Conservation (phyloP, 2,329 filamentous ascomycete genomes). For the Seiridium cupressi region DNA sequence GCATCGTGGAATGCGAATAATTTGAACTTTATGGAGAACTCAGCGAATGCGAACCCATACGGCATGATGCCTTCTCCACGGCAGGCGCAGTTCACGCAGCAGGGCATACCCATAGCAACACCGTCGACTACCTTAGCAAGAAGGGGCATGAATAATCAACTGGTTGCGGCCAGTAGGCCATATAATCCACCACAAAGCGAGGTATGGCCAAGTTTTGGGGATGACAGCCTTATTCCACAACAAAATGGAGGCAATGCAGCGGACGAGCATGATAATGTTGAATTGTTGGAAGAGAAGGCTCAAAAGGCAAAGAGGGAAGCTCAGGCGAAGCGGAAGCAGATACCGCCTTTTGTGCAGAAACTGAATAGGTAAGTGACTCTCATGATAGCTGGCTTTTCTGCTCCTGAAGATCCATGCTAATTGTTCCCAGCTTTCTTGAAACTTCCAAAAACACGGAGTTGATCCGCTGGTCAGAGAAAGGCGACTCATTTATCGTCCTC, state of each 20-base stretch:
- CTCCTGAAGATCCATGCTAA: neutral
- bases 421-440: conserved; percentile 76
- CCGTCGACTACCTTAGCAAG: conserved; percentile 52
- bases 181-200: conserved; percentile 28
- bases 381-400: neutral
- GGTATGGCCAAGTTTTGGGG: conserved; percentile 37
- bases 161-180: conserved; percentile 35
- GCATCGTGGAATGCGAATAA: conserved; percentile 51
- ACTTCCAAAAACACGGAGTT: conserved; percentile 89
- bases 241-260: conserved; percentile 30
- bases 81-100: conserved; percentile 27
- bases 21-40: conserved; percentile 29
- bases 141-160: conserved; percentile 47
- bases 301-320: conserved; percentile 82
- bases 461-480: conserved; percentile 95
- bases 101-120: conserved; percentile 27
- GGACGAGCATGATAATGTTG: conserved; percentile 68
- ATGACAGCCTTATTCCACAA: conserved; percentile 41
- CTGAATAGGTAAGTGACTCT: conserved; percentile 75
- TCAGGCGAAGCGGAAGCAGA: conserved; percentile 87
- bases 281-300: conserved; percentile 76
- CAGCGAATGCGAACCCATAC: conserved; percentile 30
- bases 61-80: conserved; percentile 26
- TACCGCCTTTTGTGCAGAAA: conserved; percentile 97
- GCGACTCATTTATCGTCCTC: conserved; percentile 92